A percentile compares a stretch with the other conserved stretches of the same genome.
Evolutionary conservation across 1,284 basidiomycete genomes (phyloP).

Genomic region (Lentinula novae-zelandiae): DNA sequence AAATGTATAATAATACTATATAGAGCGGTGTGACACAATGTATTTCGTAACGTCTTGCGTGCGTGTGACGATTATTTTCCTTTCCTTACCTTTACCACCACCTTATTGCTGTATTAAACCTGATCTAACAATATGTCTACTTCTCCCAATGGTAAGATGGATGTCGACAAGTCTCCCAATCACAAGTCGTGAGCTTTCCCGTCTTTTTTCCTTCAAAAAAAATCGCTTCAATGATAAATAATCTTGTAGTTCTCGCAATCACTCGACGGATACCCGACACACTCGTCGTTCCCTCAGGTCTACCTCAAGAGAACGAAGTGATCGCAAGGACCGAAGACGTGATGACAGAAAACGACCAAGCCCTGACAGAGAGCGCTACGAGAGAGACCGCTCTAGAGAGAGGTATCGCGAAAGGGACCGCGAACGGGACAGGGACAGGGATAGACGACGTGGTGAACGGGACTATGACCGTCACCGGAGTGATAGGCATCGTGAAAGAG

Average conservation of each 20-base stretch:
- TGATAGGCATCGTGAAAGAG: slow-evolving; percentile 34
- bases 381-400: slow-evolving; percentile 44
- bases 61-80: background rate
- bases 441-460: slow-evolving; percentile 29
- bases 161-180: slow-evolving; percentile 59
- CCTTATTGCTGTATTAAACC: background rate
- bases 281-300: slow-evolving; percentile 71
- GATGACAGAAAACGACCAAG: slow-evolving; percentile 48
- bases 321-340: slow-evolving; percentile 37
- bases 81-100: background rate
- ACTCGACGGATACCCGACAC: slow-evolving; percentile 69
- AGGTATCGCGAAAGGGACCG: slow-evolving; percentile 25
- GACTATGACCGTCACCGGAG: slow-evolving; percentile 39
- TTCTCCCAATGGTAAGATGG: slow-evolving; percentile 47
- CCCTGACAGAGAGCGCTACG: slow-evolving; percentile 34
- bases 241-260: slow-evolving; percentile 54
- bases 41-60: background rate
- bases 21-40: background rate
- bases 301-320: slow-evolving; percentile 49
- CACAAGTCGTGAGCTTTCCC: slow-evolving; percentile 55
- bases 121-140: slow-evolving; percentile 5
- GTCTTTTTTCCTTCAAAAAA: slow-evolving; percentile 14
- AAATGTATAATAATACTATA: too few relatives aligned
- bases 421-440: slow-evolving; percentile 44
- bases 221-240: slow-evolving; percentile 12